Conservation (phyloP, 139 green algal species). For the Raphidocelis subcapitata region DNA sequence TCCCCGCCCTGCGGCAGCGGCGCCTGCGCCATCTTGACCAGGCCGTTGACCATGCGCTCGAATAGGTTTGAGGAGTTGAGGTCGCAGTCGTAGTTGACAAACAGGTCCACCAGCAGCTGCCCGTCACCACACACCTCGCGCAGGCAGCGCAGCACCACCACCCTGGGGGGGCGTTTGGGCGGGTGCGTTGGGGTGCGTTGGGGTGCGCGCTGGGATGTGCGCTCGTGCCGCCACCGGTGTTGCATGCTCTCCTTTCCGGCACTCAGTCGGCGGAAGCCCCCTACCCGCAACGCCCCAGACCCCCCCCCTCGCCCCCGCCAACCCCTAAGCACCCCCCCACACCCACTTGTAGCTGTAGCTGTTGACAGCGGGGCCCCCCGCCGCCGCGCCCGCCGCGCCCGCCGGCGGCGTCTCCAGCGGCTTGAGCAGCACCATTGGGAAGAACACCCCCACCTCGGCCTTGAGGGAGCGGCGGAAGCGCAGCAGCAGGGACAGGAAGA, state of each 20-base stretch:
- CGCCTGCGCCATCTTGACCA: constrained; percentile 40
- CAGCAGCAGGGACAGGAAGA: constrained; percentile 89
- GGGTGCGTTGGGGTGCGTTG: no score
- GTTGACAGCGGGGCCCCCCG: constrained; percentile 21
- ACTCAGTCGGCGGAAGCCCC: no score
- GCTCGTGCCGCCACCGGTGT: no score
- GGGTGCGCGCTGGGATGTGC: no score
- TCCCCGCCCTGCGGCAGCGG: constrained; percentile 5
- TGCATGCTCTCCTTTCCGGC: no score
- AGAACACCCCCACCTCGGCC: constrained; percentile 94
- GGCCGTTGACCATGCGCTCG: constrained; percentile 79
- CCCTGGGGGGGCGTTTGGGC: constrained; percentile 17
- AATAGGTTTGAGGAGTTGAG: constrained; percentile 88
- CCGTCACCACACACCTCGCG: constrained; percentile 70
- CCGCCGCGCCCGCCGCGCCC: not conserved
- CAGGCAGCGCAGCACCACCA: constrained; percentile 56
- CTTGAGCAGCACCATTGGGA: constrained; percentile 96
- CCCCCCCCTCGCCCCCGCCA: no score
- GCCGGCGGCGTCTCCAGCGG: constrained; percentile 40
- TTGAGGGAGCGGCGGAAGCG: constrained; percentile 87
- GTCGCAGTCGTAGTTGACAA: constrained; percentile 98
- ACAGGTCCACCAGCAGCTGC: constrained; percentile 94
- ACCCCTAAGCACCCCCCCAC: not conserved
- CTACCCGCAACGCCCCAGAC: no score
- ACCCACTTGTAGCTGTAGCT: constrained; percentile 37